phyloP scores from a whole-genome alignment of 1,284 basidiomycete genomes.

The Polyporus tsugae region DNA sequence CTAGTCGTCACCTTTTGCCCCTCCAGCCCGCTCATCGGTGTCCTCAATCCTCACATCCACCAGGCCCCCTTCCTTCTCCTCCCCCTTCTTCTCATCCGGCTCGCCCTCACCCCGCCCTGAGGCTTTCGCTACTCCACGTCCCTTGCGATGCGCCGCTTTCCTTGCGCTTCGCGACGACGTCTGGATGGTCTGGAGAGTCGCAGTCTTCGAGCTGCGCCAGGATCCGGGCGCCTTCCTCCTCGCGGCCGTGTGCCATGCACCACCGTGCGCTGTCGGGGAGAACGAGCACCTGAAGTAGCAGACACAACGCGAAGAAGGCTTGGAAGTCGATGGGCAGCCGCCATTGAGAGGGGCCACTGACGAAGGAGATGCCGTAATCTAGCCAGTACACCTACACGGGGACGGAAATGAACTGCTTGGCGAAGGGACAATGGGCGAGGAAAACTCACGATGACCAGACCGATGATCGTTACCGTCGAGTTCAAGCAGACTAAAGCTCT shows the following conservation, averaged over 20 bases:
- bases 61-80: background rate
- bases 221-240: constrained; percentile 47
- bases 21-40: background rate
- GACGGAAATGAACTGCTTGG: constrained; percentile 20
- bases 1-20: background rate
- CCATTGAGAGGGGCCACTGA: constrained; percentile 49
- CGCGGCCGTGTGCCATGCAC: constrained; percentile 52
- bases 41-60: constrained; percentile 6
- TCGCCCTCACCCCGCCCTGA: background rate
- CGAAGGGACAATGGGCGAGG: background rate
- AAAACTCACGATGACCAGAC: constrained; percentile 28
- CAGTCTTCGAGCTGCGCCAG: constrained; percentile 50
- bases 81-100: background rate
- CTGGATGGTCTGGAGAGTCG: constrained; percentile 44
- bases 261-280: constrained; percentile 54
- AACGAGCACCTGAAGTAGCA: constrained; percentile 47
- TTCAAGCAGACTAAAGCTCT: constrained; percentile 36
- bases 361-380: constrained; percentile 53
- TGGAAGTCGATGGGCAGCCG: constrained; percentile 55
- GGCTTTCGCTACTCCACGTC: constrained; percentile 33
- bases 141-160: constrained; percentile 40
- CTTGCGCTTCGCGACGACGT: constrained; percentile 45
- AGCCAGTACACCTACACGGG: constrained; percentile 55
- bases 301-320: constrained; percentile 49
- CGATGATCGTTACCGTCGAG: constrained; percentile 35